Conservation (phyloP, 2,329 filamentous ascomycete genomes). For the Fusarium setosum region DNA sequence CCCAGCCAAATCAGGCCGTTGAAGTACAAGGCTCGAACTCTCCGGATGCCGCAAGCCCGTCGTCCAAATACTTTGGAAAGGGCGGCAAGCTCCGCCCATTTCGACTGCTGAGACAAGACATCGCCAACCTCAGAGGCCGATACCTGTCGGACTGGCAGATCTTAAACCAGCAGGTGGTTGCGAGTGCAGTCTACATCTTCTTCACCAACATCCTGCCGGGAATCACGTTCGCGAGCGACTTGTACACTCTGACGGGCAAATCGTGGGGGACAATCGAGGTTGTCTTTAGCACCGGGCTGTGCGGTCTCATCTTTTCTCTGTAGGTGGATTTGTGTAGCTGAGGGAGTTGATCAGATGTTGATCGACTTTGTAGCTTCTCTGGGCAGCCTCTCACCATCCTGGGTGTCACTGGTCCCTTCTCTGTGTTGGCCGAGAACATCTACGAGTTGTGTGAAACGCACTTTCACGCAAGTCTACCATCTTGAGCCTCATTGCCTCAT, state of each 20-base stretch:
- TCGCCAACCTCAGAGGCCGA: conserved; percentile 56
- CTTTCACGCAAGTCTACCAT: conserved; percentile 58
- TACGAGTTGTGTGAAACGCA: conserved; percentile 66
- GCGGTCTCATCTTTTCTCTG: conserved; percentile 71
- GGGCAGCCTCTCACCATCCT: conserved; percentile 74
- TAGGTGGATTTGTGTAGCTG: conserved; percentile 44
- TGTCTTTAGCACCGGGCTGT: conserved; percentile 73
- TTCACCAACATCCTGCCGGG: conserved; percentile 75
- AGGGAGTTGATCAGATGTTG: background rate
- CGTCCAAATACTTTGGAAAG: conserved; percentile 42
- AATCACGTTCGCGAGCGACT: conserved; percentile 74
- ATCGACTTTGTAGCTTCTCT: conserved; percentile 53
- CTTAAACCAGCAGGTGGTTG: conserved; percentile 73
- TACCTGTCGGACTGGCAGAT: conserved; percentile 65
- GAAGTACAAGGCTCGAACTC: background rate
- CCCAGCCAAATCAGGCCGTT: background rate
- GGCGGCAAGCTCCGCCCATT: conserved; percentile 62
- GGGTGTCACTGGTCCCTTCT: conserved; percentile 74
- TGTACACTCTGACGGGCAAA: conserved; percentile 70
- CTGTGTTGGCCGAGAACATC: conserved; percentile 74
- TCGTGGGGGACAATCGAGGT: conserved; percentile 76
- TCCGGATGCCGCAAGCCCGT: background rate
- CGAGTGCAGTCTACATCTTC: conserved; percentile 73
- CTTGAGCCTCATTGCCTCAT: background rate
- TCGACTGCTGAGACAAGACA: conserved; percentile 63